Base-by-base conservation (phyloP, 1,284 basidiomycete species). In the Irpex sp. region DNA sequence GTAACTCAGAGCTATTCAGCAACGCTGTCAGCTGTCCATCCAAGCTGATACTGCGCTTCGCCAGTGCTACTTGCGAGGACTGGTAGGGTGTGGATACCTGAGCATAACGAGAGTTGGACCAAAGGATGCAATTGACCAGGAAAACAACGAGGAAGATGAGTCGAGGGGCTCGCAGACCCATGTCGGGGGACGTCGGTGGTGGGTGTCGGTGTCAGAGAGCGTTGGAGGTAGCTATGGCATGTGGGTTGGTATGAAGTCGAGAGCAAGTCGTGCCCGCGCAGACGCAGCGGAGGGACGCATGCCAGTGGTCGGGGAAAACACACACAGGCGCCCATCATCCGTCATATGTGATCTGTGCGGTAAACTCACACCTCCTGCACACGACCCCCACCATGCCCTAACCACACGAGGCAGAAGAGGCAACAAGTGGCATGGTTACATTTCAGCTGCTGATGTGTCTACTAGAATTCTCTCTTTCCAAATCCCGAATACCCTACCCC, bases 71-170 rank as follows among this genome's bases (percentile, higher is more conserved):
- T 1, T 68, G 43, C 50, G 67, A 63, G 39, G 71, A 69, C 61
- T 68, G 55, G 37, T 63, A 51, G 0, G 49, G 47, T 26, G 62
- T 39, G 53, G 68, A 71, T 59, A 78, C 62, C 50, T 78, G 78
- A 21, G 78, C 79, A 73, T 85, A 86, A 56, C 83, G 81, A 72
- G 83, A 83, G 67, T 83, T 81, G 15, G 89, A 88, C 86, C 85
- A 90, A 53, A 91, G 76, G 39, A 90, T 66, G 67, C 80, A 80
- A 66, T 87, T 85, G 51, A 85, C 51, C 63, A 81, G 70, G 68
- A 91, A 73, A 55, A 81, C 69, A 60, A 78, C 63, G 43, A 83
- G 75, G 66, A 90, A 84, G 35, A 83, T 68, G 6, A 83, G 68
- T 71, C 79, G 84, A 61, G 82, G 76, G 31, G 77, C 71, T 57